A percentile compares a stretch with the other conserved stretches of the same genome.
Evolutionary conservation across 176 grass and related monocot genomes (phyloP).

Genomic region (Triticum dicoccoides): DNA sequence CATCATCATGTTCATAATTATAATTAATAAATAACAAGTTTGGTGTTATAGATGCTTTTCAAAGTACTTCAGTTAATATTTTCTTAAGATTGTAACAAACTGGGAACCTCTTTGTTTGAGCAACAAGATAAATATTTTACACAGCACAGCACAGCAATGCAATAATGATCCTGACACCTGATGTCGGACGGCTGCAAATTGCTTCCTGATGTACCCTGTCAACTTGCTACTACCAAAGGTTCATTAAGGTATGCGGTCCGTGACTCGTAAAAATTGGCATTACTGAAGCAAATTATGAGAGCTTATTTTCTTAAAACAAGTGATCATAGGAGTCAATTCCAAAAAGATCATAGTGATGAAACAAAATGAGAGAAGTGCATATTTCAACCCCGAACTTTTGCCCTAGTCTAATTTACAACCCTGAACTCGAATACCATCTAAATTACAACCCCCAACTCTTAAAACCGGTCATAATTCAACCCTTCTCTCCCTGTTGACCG

Average conservation of each 20-base stretch:
- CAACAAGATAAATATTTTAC: neutral
- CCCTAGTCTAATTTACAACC: no score
- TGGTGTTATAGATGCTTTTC: neutral
- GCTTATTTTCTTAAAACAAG: neutral
- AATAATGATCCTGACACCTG: neutral
- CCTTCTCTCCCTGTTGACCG: no score
- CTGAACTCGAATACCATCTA: no score
- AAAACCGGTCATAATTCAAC: no score
- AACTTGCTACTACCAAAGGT: constrained; percentile 3
- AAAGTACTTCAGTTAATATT: neutral
- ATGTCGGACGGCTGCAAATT: neutral
- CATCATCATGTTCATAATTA: neutral
- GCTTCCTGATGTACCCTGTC: neutral
- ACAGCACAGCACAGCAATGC: neutral
- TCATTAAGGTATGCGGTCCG: neutral
- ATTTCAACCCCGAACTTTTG: no score
- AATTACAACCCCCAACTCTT: no score
- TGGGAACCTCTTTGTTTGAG: neutral
- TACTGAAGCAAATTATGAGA: neutral
- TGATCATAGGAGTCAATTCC: neutral
- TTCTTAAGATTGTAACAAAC: neutral
- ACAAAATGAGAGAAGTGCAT: neutral
- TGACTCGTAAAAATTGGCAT: neutral
- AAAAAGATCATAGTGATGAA: neutral
- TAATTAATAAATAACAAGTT: neutral